Conservation (phyloP, 805 yeast genomes). For the Candida takata region DNA sequence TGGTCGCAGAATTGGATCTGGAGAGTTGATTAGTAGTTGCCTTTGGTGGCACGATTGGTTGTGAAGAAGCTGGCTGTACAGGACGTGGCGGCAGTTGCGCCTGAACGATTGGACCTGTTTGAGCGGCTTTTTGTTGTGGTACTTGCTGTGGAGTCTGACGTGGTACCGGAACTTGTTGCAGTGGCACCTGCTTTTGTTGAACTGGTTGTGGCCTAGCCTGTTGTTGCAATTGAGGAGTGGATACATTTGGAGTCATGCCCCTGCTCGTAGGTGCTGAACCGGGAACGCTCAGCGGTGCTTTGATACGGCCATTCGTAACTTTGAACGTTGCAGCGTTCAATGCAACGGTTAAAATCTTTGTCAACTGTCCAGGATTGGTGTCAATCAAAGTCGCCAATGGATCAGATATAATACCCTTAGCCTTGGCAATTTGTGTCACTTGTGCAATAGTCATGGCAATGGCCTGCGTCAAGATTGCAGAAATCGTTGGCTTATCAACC, state of each 20-base stretch:
- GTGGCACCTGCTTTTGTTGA: too few species aligned
- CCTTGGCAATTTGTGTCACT: conserved; percentile 81
- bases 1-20: too few species aligned
- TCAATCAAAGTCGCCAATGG: conserved; percentile 74
- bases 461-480: conserved; percentile 82
- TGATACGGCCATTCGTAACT: conserved; percentile 48
- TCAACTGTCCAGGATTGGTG: conserved; percentile 73
- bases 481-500: conserved; percentile 73
- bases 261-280: conserved; percentile 16
- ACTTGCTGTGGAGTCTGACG: conserved; percentile 3
- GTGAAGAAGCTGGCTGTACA: too few species aligned
- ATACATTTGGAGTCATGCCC: conserved; percentile 12
- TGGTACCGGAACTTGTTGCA: conserved; percentile 1
- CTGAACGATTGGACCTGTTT: too few species aligned
- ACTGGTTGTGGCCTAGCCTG: too few species aligned
- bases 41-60: too few species aligned
- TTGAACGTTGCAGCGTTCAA: conserved; percentile 68
- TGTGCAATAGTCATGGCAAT: conserved; percentile 90
- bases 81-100: too few species aligned
- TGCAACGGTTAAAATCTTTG: conserved; percentile 72
- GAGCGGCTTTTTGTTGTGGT: too few species aligned
- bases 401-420: conserved; percentile 72
- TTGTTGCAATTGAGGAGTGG: not conserved
- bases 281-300: conserved; percentile 30
- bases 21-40: too few species aligned